Conservation (phyloP, 495 filamentous ascomycete genomes). For the Sporormia fimetaria region DNA sequence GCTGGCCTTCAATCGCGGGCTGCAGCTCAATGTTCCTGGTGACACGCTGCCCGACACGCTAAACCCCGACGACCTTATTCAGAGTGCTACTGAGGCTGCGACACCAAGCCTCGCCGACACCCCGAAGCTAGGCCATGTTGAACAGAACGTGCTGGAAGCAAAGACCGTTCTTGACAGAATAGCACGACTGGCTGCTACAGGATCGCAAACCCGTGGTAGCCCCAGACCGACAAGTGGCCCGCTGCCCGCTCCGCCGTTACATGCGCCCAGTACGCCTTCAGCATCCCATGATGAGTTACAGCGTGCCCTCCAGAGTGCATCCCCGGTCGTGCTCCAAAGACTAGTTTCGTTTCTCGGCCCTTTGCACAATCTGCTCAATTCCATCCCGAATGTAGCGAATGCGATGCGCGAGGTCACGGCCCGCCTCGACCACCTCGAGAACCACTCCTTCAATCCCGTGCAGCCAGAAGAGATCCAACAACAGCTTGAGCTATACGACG, state of each 20-base stretch:
- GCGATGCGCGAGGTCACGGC: conserved; percentile 40
- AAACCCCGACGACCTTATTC: conserved; percentile 24
- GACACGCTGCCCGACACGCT: conserved; percentile 20
- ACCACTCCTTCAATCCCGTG: conserved; percentile 45
- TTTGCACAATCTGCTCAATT: conserved; percentile 25
- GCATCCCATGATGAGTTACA: conserved; percentile 14
- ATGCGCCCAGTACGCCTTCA: conserved; percentile 5
- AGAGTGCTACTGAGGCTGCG: conserved; percentile 35
- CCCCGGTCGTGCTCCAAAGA: conserved; percentile 17
- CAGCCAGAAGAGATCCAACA: conserved; percentile 49
- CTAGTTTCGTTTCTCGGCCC: conserved; percentile 21
- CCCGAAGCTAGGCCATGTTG: conserved; percentile 29
- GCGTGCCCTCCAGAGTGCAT: conserved; percentile 11
- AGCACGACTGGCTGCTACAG: conserved; percentile 1
- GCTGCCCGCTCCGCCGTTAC: background rate
- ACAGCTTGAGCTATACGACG: conserved; percentile 46
- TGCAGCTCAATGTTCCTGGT: conserved; percentile 7
- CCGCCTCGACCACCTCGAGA: conserved; percentile 51
- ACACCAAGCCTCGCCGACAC: conserved; percentile 33
- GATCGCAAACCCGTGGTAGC: conserved; percentile 3
- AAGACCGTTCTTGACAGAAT: conserved; percentile 17
- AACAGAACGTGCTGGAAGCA: conserved; percentile 21
- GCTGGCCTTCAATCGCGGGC: conserved; percentile 4
- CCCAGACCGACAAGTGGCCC: conserved; percentile 10
- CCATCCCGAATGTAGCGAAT: conserved; percentile 25